Base-by-base conservation (phyloP, 345 rosid genomes). In the Hypericum perforatum region DNA sequence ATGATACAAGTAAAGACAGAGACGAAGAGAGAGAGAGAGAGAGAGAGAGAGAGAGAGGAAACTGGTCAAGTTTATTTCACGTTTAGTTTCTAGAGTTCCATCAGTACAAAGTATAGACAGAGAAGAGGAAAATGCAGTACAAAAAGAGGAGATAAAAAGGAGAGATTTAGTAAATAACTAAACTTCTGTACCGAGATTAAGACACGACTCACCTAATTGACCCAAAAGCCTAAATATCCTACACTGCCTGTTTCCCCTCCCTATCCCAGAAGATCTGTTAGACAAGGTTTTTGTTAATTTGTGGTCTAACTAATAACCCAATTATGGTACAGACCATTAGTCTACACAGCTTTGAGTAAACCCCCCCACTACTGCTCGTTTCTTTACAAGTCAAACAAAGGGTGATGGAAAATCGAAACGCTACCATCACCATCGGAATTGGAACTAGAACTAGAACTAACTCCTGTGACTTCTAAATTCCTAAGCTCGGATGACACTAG, bases 291-390 rank as follows among this genome's bases (percentile, higher is more conserved):
- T 61, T 50, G 59, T 55, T 69, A 78, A 74, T 75, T 74, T 74
- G 74, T 69, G 65, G 11, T 69, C 74, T 67, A 73, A 73, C 76
- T 62, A 79, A 73, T 63, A 77, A 78, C 82, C 72, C 84, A 66
- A 73, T 77, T 79, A 78, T 79, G 80, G 67, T 79, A 85, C 94
- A 84, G 81, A 78, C 76, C 82, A 74, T 71, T 64, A 84, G 79
- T 68, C 84, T 78, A 86, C 84, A 81, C 72, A 71, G 52, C 49
- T 56, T 64, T 54, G 67, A 67, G 72, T 15, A 41, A 55, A 41
- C 60, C 51, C 39, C 75, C 74, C 32, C n/a, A n/a, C n/a, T 22
- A 22, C 1, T 84, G 73, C 79, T 83, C 67, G 73, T 75, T 70
- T 79, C 77, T 91, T 82, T 87, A 91, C 95, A 85, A 45, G 75